These are phyloP conservation scores for Pisolithus tinctorius DNA, from an alignment of 768 basidiomycete genomes.

Conservation along the genomic window DNA sequence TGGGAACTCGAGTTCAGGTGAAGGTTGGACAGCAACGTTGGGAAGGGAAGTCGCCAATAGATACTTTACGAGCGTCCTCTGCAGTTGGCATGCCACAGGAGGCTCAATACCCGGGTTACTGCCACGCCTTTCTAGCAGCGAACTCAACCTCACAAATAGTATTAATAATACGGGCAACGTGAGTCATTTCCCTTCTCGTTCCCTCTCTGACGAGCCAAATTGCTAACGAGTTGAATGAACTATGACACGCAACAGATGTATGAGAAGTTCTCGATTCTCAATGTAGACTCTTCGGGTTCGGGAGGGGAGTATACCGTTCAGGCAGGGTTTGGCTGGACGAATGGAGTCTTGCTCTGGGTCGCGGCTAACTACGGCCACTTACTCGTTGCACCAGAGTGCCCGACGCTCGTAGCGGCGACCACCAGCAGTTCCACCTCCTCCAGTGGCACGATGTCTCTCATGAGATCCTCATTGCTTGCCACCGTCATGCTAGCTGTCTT, in stretches of 20 bases:
- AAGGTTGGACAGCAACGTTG: slow-evolving; percentile 61
- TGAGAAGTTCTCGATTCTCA: slow-evolving; percentile 77
- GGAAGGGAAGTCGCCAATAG: slow-evolving; percentile 76
- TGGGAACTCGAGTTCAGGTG: slow-evolving; percentile 51
- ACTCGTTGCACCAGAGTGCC: slow-evolving; percentile 60
- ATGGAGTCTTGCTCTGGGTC: slow-evolving; percentile 73
- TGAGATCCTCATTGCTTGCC: neutral
- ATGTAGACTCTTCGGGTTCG: slow-evolving; percentile 71
- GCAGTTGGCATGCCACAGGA: slow-evolving; percentile 90
- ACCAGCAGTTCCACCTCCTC: neutral
- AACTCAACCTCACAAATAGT: slow-evolving; percentile 65
- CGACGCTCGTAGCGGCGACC: slow-evolving; percentile 28
- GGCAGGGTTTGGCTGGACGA: slow-evolving; percentile 86
- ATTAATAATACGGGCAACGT: slow-evolving; percentile 68
- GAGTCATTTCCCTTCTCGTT: slow-evolving; percentile 21
- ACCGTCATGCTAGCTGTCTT: neutral
- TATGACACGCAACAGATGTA: slow-evolving; percentile 52
- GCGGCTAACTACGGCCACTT: slow-evolving; percentile 58
- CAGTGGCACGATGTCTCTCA: slow-evolving; percentile 3
- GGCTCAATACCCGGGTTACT: slow-evolving; percentile 71
- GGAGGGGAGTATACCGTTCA: slow-evolving; percentile 91
- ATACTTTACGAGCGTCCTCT: slow-evolving; percentile 75
- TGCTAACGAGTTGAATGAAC: neutral
- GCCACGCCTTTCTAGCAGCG: slow-evolving; percentile 58
- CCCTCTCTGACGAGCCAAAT: neutral